Evolutionary conservation across 2,329 filamentous ascomycete genomes (phyloP), one percentile per base, ranked within the genome.

Genomic region (Chrysosporium queenslandicum): DNA sequence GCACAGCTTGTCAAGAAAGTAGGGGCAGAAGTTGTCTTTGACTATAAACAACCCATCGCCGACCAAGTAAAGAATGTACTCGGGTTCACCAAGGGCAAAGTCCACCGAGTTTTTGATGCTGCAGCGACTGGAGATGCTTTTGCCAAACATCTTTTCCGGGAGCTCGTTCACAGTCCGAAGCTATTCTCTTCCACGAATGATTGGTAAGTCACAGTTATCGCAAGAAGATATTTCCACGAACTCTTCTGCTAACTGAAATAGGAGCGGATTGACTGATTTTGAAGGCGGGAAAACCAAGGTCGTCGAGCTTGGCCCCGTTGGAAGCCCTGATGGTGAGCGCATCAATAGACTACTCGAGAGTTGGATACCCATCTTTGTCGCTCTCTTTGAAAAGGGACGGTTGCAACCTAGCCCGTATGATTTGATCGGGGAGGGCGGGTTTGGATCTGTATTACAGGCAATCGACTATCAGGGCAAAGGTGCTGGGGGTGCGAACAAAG

Each of bases 71-170:
- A 59, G 21, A 50, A 58, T 5, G 53, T 66, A 18, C 55, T 62
- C 23, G 32, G 39, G 2, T 52, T 62, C 29, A 68, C 65, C 7
- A 56, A 55, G 14, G 62, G 60, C 29, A 59, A 61, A 9, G 50
- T 65, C 8, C 55, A 57, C 46, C 57, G 59, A 3, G 58, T 64
- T 52, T 63, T 64, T 48, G 66, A 68, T 51, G 64, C 66, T 11
- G 63, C 63, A 8, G 61, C 63, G 5, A 56, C 58, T 1, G 63
- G 67, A 34, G 59, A 64, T 50, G 54, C 48, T 14, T 55, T 67
- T 39, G 58, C 62, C 30, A 60, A 55, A 37, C 55, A 56, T 40
- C 49, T 61, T 16, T 62, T 62, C 55, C 59, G 59, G 51, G 47
- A 56, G 30, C 47, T 55, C 29, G 29, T 46, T 9, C 36, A 56